Conservation (phyloP, 2,329 filamentous ascomycete genomes). For the Ophiostoma sp. region DNA sequence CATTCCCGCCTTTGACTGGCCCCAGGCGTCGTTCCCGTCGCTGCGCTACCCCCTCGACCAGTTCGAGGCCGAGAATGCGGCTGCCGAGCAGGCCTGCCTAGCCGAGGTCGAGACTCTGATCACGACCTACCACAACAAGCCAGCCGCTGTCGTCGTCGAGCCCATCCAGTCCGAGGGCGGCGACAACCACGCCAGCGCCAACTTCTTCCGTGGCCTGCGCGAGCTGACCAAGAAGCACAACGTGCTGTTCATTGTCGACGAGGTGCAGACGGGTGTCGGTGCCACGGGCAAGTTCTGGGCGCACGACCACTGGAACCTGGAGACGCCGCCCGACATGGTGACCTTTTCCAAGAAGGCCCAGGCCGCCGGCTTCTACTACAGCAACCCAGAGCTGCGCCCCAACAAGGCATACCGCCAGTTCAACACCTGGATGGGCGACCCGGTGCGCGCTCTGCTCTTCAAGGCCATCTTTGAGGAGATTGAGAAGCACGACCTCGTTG, state of each 20-base stretch:
- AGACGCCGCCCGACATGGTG: slow-evolving; percentile 79
- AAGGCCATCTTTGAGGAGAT: slow-evolving; percentile 77
- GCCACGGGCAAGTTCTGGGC: slow-evolving; percentile 95
- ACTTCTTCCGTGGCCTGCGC: slow-evolving; percentile 80
- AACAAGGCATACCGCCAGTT: slow-evolving; percentile 94
- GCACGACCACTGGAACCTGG: slow-evolving; percentile 86
- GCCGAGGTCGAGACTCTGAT: slow-evolving; percentile 79
- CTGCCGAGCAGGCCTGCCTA: slow-evolving; percentile 72
- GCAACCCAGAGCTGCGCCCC: slow-evolving; percentile 69
- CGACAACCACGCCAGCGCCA: slow-evolving; percentile 84
- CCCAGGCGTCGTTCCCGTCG: slow-evolving; percentile 76
- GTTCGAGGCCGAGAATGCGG: slow-evolving; percentile 70
- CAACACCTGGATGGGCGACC: slow-evolving; percentile 97
- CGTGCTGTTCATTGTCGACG: slow-evolving; percentile 83
- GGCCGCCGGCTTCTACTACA: slow-evolving; percentile 87
- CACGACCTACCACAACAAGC: slow-evolving; percentile 69
- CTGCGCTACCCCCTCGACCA: slow-evolving; percentile 83
- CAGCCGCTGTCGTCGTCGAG: slow-evolving; percentile 78
- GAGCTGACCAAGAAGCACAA: slow-evolving; percentile 70
- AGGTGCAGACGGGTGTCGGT: slow-evolving; percentile 88
- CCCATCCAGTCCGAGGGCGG: slow-evolving; percentile 90
- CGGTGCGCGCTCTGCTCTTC: slow-evolving; percentile 79
- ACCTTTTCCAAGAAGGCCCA: slow-evolving; percentile 95
- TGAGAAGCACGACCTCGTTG: slow-evolving; percentile 67
- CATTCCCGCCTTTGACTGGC: slow-evolving; percentile 93